Conservation (phyloP, 1,284 basidiomycete genomes). For the Blastosporella zonata region DNA sequence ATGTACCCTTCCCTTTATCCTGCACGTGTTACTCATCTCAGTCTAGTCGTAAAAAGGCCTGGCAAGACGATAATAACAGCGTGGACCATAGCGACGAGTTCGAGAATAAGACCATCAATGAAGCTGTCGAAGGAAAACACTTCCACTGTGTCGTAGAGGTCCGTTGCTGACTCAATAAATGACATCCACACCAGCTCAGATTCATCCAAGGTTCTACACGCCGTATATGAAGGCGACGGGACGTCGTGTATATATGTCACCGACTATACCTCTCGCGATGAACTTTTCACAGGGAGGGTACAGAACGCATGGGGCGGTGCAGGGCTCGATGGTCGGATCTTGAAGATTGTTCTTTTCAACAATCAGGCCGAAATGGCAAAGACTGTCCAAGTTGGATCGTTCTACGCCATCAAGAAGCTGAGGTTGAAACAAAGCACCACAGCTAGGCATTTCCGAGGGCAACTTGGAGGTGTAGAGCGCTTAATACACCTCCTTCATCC, state of each 20-base stretch:
- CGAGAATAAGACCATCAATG: slow-evolving; percentile 44
- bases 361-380: slow-evolving; percentile 43
- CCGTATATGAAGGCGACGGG: slow-evolving; percentile 31
- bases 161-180: background rate
- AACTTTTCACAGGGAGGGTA: slow-evolving; percentile 33
- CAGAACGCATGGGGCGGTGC: slow-evolving; percentile 35
- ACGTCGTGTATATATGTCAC: slow-evolving; percentile 53
- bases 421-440: slow-evolving; percentile 38
- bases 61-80: slow-evolving; percentile 33
- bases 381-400: slow-evolving; percentile 39
- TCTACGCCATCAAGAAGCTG: slow-evolving; percentile 50
- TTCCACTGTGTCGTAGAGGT: slow-evolving; percentile 65
- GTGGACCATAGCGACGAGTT: slow-evolving; percentile 31
- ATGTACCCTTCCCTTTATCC: background rate
- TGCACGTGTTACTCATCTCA: background rate
- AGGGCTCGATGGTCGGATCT: slow-evolving; percentile 45
- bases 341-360: slow-evolving; percentile 52
- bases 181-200: background rate
- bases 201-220: slow-evolving; percentile 44
- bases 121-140: slow-evolving; percentile 39
- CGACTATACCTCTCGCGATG: slow-evolving; percentile 58
- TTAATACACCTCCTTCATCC: slow-evolving; percentile 47
- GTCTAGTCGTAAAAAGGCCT: slow-evolving; percentile 53
- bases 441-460: slow-evolving; percentile 37
- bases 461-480: slow-evolving; percentile 53